Evolutionary conservation across 2,329 filamentous ascomycete species (phyloP).

Genomic region (Pestalotiopsis sp.): DNA sequence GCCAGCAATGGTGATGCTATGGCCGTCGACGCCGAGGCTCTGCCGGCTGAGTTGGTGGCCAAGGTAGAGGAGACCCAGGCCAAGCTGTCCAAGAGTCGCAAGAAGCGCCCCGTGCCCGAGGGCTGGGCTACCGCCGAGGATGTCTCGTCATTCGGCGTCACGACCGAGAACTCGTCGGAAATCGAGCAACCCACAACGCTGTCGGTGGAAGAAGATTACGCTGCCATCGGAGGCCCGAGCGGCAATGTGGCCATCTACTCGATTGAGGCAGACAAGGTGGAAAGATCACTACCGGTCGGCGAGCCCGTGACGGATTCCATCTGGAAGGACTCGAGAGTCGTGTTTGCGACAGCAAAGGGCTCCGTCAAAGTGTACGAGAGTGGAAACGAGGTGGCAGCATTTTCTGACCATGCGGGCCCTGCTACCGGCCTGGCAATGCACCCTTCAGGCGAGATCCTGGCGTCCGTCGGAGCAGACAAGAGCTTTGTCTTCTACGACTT

Average conservation of each 20-base stretch:
- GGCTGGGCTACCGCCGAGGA: conserved; percentile 81
- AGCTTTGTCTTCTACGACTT: conserved; percentile 91
- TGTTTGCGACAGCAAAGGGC: conserved; percentile 76
- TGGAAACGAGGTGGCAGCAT: conserved; percentile 68
- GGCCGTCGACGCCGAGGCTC: conserved; percentile 82
- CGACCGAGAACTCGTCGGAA: conserved; percentile 47
- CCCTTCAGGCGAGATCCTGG: conserved; percentile 79
- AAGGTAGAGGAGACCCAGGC: conserved; percentile 81
- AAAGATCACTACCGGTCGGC: conserved; percentile 67
- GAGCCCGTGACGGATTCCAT: conserved; percentile 67
- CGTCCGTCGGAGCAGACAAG: conserved; percentile 89
- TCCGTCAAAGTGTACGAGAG: conserved; percentile 78
- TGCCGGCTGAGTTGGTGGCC: conserved; percentile 71
- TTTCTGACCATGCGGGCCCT: conserved; percentile 82
- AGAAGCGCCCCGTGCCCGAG: conserved; percentile 84
- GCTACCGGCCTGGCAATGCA: conserved; percentile 79
- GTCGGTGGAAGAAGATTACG: conserved; percentile 61
- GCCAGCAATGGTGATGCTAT: conserved; percentile 76
- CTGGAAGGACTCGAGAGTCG: conserved; percentile 69
- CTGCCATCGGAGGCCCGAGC: conserved; percentile 74
- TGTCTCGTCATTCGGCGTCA: conserved; percentile 54
- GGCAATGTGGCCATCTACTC: conserved; percentile 79
- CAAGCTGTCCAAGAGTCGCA: conserved; percentile 82
- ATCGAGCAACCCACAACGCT: conserved; percentile 54
- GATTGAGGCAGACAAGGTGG: conserved; percentile 65